A percentile compares a stretch with the other conserved stretches of the same genome.
Evolutionary conservation across 371 early-diverging fungal species (phyloP).

Genomic region (Mucor piriformis): DNA sequence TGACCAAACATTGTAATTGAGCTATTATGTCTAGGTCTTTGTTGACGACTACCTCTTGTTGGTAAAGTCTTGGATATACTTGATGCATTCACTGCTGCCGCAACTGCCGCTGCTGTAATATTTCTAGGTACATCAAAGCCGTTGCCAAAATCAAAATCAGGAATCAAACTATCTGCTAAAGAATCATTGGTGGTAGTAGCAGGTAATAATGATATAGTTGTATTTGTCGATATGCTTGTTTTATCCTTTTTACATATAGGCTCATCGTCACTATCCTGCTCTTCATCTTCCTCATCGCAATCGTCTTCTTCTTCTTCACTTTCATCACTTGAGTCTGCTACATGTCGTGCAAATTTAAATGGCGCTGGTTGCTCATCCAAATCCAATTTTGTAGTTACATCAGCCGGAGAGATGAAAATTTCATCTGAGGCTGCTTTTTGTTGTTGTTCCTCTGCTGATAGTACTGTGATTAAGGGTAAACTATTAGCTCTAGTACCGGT

Average conservation of each 20-base stretch:
- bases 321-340: slow-evolving; percentile 55
- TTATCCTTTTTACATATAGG: slow-evolving; percentile 36
- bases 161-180: slow-evolving; percentile 35
- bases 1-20: slow-evolving; percentile 17
- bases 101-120: slow-evolving; percentile 22
- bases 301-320: slow-evolving; percentile 39
- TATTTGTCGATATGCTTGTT: background rate
- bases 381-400: slow-evolving; percentile 3
- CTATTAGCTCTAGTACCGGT: slow-evolving; percentile 41
- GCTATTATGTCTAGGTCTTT: slow-evolving; percentile 9
- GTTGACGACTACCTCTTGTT: slow-evolving; percentile 8
- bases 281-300: slow-evolving; percentile 34
- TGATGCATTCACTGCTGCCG: slow-evolving; percentile 19
- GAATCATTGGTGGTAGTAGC: slow-evolving; percentile 10
- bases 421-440: background rate
- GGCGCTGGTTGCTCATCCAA: slow-evolving; percentile 9
- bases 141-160: slow-evolving; percentile 56
- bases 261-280: slow-evolving; percentile 47
- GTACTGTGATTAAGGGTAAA: slow-evolving; percentile 43
- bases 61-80: slow-evolving; percentile 9
- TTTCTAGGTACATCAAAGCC: slow-evolving; percentile 44
- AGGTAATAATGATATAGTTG: slow-evolving; percentile 3
- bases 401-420: background rate
- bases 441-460: slow-evolving; percentile 13
- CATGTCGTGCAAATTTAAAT: slow-evolving; percentile 37